phyloP scores from a whole-genome alignment of 1,284 basidiomycete species.

The Fomitopsis schrenkii region DNA sequence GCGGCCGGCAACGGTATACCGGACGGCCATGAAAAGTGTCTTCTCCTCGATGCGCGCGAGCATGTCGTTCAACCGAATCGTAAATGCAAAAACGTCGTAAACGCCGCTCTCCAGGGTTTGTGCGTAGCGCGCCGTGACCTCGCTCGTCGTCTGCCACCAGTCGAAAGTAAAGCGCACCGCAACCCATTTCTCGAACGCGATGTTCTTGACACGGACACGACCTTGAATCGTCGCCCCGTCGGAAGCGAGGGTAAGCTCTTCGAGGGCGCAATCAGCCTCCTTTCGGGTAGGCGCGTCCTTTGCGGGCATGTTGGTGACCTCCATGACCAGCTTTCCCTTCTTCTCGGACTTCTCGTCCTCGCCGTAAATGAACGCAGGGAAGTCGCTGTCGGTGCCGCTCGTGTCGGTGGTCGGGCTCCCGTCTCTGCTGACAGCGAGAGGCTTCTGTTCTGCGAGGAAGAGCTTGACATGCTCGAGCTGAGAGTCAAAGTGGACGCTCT shows the following conservation, averaged over 20 bases:
- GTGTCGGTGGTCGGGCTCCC: conserved; percentile 86
- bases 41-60: conserved; percentile 78
- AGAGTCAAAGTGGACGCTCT: conserved; percentile 91
- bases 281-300: conserved; percentile 18
- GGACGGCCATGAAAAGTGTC: conserved; percentile 78
- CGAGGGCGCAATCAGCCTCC: conserved; percentile 45
- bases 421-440: conserved; percentile 86
- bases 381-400: conserved; percentile 68
- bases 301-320: conserved; percentile 47
- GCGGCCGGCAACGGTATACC: conserved; percentile 69
- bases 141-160: conserved; percentile 93
- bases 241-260: conserved; percentile 53
- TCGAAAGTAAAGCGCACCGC: conserved; percentile 92
- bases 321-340: conserved; percentile 43
- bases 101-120: conserved; percentile 55
- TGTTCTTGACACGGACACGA: conserved; percentile 76
- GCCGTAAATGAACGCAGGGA: conserved; percentile 58
- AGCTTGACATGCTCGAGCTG: conserved; percentile 91
- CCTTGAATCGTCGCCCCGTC: conserved; percentile 64
- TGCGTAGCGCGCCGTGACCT: conserved; percentile 79
- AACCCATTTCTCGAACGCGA: conserved; percentile 87
- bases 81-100: conserved; percentile 69
- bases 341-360: conserved; percentile 36
- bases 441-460: conserved; percentile 92
- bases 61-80: conserved; percentile 63